Base-by-base conservation (phyloP, 2,329 filamentous ascomycete species). In the Cryphonectria carpinicola region DNA sequence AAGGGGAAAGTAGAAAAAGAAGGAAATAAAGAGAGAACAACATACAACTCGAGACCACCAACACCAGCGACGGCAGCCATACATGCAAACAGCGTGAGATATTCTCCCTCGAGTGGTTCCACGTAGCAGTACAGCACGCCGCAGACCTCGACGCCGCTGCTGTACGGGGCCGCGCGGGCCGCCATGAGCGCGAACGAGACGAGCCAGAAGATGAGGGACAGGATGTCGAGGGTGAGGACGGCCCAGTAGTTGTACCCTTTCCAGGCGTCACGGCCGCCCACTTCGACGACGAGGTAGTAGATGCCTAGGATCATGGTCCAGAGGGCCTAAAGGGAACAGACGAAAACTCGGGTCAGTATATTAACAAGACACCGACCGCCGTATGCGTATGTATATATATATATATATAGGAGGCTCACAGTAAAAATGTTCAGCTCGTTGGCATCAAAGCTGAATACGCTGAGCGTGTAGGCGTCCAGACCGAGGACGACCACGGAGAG, bases 181-280 rank as follows among this genome's bases (percentile, higher is more conserved):
- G 83, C 83, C 13, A 83, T 76, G 22, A 84, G 73, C 17, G 80
- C 82, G 56, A 85, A 83, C 1, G 82, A 80, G 66, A 79, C 74
- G 49, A 87, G 78, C 87, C 86, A 89, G 77, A 89, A 85, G 69
- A 89, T 71, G 67, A 85, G 76, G 41, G 86, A 81, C 70, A 85
- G 81, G 28, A 85, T 81, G 73, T 89, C 87, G 52, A 89, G 79
- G 32, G 79, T 80, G 4, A 89, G 77, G 10, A 86, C 80, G 37
- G 84, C 84, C 83, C 85, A 88, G 78, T 85, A 85, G 77, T 88
- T 89, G 78, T 85, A 87, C 2, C 43, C 61, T 25, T 39, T 52
- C 35, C 25, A 63, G 28, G 81, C 74, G 2, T 77, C 76, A n/a
- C 82, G 80, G 0, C 78, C 75, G 32, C 79, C 80, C 52, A 79